Base-by-base conservation (phyloP, 768 basidiomycete genomes). In the Xanthoconium stramineum region DNA sequence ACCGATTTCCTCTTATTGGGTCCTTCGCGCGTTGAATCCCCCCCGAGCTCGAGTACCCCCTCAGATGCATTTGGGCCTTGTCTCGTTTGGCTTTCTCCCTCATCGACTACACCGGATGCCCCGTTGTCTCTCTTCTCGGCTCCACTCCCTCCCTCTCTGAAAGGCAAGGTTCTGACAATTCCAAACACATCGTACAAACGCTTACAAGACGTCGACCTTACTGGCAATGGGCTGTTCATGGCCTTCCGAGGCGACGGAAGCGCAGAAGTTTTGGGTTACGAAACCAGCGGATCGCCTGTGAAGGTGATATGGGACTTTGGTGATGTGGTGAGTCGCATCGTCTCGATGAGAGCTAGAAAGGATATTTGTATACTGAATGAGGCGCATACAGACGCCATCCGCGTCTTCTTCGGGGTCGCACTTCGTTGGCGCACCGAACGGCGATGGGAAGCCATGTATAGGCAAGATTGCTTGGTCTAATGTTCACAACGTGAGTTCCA, bases 381-480 rank as follows among this genome's bases (percentile, higher is more conserved):
- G 37, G 43, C 10, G 11, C n/a, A 29, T 46, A 30, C 28, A 84
- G 83, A 73, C 70, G 8, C 63, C 71, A 14, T 76, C 81, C 3
- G 61, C 72, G 0, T 71, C 74, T 8, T 70, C 78, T 14, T 67
- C 82, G 0, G 72, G 75, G 17, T 80, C 85, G 0, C 66, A 82
- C 1, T 94, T 83, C 63, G 70, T 81, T 6, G 88, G 88, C 29
- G 81, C 77, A 6, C 43, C 81, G 5, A 79, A 83, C 60, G 72
- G 71, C 20, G 67, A 77, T 13, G 84, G 83, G 3, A 68, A 73
- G 5, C 75, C 83, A 1, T 83, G 83, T 59, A 70, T 93, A 43
- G 78, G 79, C 11, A 81, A 88, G 17, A 72, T 89, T 0, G 85
- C 79, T 64, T 92, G 88, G 89, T 85, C 86, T 1, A 76, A 82